Percentiles rank a stretch among this genome's conserved stretches.
Conservation (phyloP, 805 yeast species). For the Saccharomycopsis amapae region DNA sequence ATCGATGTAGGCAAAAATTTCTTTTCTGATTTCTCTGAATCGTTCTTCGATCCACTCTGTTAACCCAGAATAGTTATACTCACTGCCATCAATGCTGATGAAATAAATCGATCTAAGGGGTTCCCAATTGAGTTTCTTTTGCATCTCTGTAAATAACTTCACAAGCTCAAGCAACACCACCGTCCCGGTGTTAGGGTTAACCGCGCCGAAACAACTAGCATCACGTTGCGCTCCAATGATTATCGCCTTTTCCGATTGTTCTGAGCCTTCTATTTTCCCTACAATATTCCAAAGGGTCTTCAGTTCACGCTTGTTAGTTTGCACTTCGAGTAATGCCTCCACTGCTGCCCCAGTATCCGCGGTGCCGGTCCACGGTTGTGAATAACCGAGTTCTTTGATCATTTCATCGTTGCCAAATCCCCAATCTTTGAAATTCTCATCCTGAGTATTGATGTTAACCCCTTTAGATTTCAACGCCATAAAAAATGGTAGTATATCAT, state of each 20-base stretch:
- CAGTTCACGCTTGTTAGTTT: slow-evolving; percentile 39
- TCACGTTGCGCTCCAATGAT: slow-evolving; percentile 82
- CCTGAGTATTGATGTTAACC: slow-evolving; percentile 22
- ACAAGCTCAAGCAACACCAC: slow-evolving; percentile 64
- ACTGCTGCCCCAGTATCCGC: slow-evolving; percentile 11
- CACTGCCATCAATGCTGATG: slow-evolving; percentile 75
- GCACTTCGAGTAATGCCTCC: slow-evolving; percentile 29
- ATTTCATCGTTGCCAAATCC: slow-evolving; percentile 25
- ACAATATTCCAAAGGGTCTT: slow-evolving; percentile 75
- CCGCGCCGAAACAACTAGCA: slow-evolving; percentile 67
- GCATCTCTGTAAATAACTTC: slow-evolving; percentile 57
- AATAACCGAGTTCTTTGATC: slow-evolving; percentile 14
- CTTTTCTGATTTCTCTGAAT: slow-evolving; percentile 44
- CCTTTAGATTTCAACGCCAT: slow-evolving; percentile 34
- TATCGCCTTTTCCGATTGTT: slow-evolving; percentile 65
- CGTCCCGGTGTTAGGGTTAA: slow-evolving; percentile 67
- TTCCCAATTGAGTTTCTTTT: slow-evolving; percentile 62
- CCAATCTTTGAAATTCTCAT: slow-evolving; percentile 27
- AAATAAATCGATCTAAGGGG: slow-evolving; percentile 81
- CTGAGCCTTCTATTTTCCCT: slow-evolving; percentile 73
- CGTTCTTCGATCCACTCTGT: slow-evolving; percentile 64
- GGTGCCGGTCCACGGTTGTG: slow-evolving; percentile 41
- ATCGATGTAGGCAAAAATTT: slow-evolving; percentile 67
- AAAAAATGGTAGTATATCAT: slow-evolving; percentile 49
- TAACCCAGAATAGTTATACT: slow-evolving; percentile 79